Evolutionary conservation across 768 basidiomycete species (phyloP).

Genomic region (Grammothele lineata): DNA sequence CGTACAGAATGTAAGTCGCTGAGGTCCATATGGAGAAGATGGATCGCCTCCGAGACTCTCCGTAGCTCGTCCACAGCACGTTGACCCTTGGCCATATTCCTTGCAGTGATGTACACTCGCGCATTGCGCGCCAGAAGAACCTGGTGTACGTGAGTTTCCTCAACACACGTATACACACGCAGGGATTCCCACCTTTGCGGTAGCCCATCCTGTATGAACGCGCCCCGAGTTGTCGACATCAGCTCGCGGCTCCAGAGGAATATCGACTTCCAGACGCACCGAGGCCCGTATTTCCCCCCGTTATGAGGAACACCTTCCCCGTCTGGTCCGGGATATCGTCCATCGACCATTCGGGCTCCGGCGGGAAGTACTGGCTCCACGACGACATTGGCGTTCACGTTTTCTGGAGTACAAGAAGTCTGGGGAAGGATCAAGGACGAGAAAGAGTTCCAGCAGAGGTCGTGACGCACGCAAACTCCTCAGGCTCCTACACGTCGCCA

Average conservation of each 20-base stretch:
- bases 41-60: constrained; percentile 4
- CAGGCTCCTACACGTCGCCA: no score
- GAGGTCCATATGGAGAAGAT: constrained; percentile 3
- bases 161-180: no score
- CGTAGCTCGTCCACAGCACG: constrained; percentile 2
- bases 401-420: no score
- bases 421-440: no score
- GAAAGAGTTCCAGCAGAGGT: no score
- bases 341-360: not conserved
- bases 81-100: not conserved
- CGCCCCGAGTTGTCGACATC: no score
- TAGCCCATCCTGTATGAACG: no score
- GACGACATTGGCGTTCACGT: no score
- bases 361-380: not conserved
- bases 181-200: no score
- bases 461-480: no score
- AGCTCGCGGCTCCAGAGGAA: no score
- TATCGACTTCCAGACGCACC: no score
- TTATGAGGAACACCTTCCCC: constrained; percentile 11
- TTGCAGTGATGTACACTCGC: constrained; percentile 8
- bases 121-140: constrained; percentile 7
- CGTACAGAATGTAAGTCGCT: constrained; percentile 5
- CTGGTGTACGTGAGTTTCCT: not conserved
- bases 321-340: constrained; percentile 11
- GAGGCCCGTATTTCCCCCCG: constrained; percentile 8